These are phyloP conservation scores for Boletus rufocinnamomeus DNA, from an alignment of 768 basidiomycete genomes.

Conservation along the genomic window DNA sequence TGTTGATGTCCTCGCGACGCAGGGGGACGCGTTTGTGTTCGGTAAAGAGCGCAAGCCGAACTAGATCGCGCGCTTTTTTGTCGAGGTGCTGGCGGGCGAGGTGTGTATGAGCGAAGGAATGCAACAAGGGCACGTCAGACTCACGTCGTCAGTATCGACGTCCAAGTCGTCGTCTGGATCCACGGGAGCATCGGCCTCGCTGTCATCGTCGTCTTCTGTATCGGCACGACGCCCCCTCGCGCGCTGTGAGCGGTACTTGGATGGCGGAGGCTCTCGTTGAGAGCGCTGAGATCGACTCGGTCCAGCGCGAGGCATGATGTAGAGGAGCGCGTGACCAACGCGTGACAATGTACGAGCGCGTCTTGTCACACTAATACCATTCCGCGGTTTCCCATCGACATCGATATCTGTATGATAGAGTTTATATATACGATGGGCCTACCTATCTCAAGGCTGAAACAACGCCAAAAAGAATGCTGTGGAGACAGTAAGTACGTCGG, in stretches of 20 bases:
- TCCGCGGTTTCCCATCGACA: no score
- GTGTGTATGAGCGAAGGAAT: neutral
- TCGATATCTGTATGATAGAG: no score
- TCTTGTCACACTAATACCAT: neutral
- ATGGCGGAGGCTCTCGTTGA: constrained; percentile 29
- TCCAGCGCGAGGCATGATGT: neutral
- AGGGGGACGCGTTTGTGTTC: constrained; percentile 71
- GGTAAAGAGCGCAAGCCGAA: constrained; percentile 77
- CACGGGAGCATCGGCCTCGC: constrained; percentile 19
- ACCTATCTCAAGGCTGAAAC: no score
- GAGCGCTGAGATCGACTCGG: neutral
- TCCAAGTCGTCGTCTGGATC: constrained; percentile 31
- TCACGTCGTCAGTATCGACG: constrained; percentile 28
- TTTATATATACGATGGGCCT: no score
- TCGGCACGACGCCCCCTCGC: constrained; percentile 22
- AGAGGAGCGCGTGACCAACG: neutral
- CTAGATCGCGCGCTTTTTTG: constrained; percentile 70
- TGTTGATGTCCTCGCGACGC: constrained; percentile 81
- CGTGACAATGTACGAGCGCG: neutral
- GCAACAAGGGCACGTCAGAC: neutral
- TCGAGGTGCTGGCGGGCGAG: constrained; percentile 53
- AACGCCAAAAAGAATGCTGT: no score
- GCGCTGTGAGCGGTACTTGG: constrained; percentile 45
- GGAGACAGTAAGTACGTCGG: no score
- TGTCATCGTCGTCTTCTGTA: constrained; percentile 38